Percentiles rank a stretch among this genome's conserved stretches.
These are phyloP conservation scores for Xanthoconium separans DNA, from an alignment of 1,284 basidiomycete genomes.

Conservation along the genomic window DNA sequence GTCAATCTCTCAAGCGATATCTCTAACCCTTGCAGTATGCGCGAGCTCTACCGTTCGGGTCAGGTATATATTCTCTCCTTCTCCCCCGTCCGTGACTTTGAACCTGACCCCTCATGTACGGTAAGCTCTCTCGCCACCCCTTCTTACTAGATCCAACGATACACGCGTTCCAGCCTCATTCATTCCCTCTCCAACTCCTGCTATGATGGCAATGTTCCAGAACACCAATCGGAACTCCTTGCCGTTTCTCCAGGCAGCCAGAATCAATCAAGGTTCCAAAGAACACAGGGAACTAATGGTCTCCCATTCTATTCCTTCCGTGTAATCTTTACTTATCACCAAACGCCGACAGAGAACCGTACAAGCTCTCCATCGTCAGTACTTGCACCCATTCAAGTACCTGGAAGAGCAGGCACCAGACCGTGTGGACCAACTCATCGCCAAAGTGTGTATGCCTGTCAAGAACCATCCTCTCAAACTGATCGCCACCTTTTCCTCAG, in stretches of 20 bases:
- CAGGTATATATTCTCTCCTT: too few species aligned
- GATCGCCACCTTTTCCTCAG: slow-evolving; percentile 3
- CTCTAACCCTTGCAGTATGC: too few species aligned
- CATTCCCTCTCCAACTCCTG: slow-evolving; percentile 10
- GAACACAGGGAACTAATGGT: slow-evolving; percentile 16
- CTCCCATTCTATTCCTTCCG: background rate
- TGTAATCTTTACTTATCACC: background rate
- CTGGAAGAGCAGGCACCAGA: slow-evolving; percentile 16
- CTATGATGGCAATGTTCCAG: background rate
- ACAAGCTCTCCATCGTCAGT: background rate
- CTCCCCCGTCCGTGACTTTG: too few species aligned
- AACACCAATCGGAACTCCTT: background rate
- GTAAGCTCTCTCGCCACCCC: too few species aligned
- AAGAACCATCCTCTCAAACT: background rate
- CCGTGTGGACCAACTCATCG: slow-evolving; percentile 11
- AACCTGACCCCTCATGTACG: too few species aligned
- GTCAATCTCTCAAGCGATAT: too few species aligned
- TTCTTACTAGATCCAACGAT: too few species aligned
- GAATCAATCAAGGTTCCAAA: slow-evolving; percentile 5
- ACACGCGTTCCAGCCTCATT: background rate
- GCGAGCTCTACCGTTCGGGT: too few species aligned
- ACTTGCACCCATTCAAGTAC: slow-evolving; percentile 14
- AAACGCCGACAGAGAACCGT: slow-evolving; percentile 9
- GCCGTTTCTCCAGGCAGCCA: slow-evolving; percentile 6
- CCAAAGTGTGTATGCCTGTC: slow-evolving; percentile 1